Base-by-base conservation (phyloP, 2,329 filamentous ascomycete genomes). In the Cladorrhinum sp. region DNA sequence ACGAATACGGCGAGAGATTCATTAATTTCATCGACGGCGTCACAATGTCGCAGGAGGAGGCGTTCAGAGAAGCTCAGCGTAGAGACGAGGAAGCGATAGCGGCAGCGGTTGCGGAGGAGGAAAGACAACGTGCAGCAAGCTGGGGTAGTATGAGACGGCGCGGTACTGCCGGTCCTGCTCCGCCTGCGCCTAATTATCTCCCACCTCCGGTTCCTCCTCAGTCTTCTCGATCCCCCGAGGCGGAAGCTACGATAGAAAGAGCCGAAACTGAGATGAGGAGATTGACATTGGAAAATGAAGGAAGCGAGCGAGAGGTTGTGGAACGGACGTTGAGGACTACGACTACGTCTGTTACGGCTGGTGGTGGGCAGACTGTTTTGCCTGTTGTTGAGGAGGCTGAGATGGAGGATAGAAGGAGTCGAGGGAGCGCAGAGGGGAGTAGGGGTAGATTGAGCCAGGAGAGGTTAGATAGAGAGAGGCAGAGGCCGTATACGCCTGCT, bases 1-100 rank as follows among this genome's bases (percentile, higher is more conserved):
- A 92, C 63, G 84, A 91, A 60, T 99, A 99, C 70, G 95, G 95
- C 25, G 92, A 98, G 61, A 88, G 95, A 4, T 99, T 99, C 74
- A 84, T 96, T 72, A 89, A 90, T 66, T 99, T 99, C 73, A 93
- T 99, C 71, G 88, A 88, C 54, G 88, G 89, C 38, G 89, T 96
- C 65, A 97, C 95, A 20, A 96, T 93, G 85, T 95, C 92, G 1
- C 83, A 85, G 13, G 93, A 98, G 76, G 90, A 95, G 72, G 91
- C 88, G 13, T 84, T 86, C 49, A 82, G 88, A n/a, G 88, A 93
- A 68, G 73, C 77, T 1, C 74, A 75, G 51, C 78, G 80, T 48
- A 82, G 85, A 65, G 86, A 87, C 66, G 83, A 84, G 6, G 70
- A 71, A 16, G 72, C 73, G 50, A 69, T 59, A 8, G 87, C 87